Conservation (phyloP, 75 land plant genomes). For the Cunninghamia lanceolata region DNA sequence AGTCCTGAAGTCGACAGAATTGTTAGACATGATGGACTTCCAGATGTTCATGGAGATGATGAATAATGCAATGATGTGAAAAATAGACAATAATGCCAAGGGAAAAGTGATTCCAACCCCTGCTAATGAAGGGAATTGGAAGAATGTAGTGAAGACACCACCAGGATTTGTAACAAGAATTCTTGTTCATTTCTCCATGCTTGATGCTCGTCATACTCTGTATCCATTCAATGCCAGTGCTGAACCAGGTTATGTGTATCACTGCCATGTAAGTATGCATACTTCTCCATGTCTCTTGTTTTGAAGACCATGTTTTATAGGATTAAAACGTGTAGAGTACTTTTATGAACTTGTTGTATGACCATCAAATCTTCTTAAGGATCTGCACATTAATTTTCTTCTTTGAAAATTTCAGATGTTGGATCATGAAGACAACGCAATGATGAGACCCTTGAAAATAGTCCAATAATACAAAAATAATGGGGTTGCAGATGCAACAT, state of each 20-base stretch:
- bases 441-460: conserved; percentile 66
- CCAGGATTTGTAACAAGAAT: conserved; percentile 60
- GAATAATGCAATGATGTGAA: conserved; percentile 47
- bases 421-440: conserved; percentile 77
- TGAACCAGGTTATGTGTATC: conserved; percentile 81
- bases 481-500: background rate
- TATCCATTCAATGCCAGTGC: conserved; percentile 63
- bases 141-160: conserved; percentile 70
- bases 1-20: conserved; percentile 36
- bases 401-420: conserved; percentile 39
- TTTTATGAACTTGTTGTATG: background rate
- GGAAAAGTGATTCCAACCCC: conserved; percentile 33
- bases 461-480: conserved; percentile 4
- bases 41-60: conserved; percentile 36
- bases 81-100: conserved; percentile 30
- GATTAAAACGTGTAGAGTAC: background rate
- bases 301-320: background rate
- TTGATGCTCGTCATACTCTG: conserved; percentile 15
- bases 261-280: conserved; percentile 72
- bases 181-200: conserved; percentile 43
- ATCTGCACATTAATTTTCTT: background rate
- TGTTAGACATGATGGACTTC: conserved; percentile 37
- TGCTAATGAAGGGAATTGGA: conserved; percentile 65
- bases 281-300: background rate
- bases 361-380: background rate